Conservation (phyloP, 2,329 filamentous ascomycete genomes). For the Colletotrichum sansevieriae region DNA sequence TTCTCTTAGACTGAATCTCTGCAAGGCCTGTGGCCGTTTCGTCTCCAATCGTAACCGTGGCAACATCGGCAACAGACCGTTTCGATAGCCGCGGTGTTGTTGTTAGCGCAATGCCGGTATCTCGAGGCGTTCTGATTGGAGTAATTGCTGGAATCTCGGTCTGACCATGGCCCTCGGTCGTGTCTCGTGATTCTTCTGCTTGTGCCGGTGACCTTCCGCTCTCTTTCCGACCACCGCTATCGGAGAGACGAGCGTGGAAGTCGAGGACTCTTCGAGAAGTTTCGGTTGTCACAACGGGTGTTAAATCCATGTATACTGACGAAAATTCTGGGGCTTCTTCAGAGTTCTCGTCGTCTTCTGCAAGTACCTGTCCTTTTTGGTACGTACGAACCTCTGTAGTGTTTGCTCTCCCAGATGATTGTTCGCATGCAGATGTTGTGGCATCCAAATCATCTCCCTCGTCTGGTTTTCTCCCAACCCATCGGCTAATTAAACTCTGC, state of each 20-base stretch:
- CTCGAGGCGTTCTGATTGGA: conserved; percentile 15
- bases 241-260: conserved; percentile 53
- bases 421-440: too few relatives aligned
- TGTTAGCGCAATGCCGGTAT: neutral
- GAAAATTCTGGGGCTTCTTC: neutral
- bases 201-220: conserved; percentile 15
- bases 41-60: conserved; percentile 81
- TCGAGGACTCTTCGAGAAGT: conserved; percentile 48
- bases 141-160: conserved; percentile 42
- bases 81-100: conserved; percentile 56
- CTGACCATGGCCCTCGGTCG: conserved; percentile 33
- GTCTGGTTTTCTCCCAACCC: conserved; percentile 21
- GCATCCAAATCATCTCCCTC: neutral
- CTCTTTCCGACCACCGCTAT: conserved; percentile 46
- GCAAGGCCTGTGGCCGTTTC: conserved; percentile 75
- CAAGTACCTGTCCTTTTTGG: neutral
- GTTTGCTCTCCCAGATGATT: too few relatives aligned
- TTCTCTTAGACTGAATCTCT: conserved; percentile 65
- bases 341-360: neutral
- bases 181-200: neutral
- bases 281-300: neutral
- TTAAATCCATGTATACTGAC: neutral
- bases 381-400: neutral
- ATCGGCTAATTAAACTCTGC: conserved; percentile 33
- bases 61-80: conserved; percentile 70